These are phyloP conservation scores for Davidsoniella virescens DNA, from an alignment of 2,329 filamentous ascomycete genomes.

Conservation along the genomic window DNA sequence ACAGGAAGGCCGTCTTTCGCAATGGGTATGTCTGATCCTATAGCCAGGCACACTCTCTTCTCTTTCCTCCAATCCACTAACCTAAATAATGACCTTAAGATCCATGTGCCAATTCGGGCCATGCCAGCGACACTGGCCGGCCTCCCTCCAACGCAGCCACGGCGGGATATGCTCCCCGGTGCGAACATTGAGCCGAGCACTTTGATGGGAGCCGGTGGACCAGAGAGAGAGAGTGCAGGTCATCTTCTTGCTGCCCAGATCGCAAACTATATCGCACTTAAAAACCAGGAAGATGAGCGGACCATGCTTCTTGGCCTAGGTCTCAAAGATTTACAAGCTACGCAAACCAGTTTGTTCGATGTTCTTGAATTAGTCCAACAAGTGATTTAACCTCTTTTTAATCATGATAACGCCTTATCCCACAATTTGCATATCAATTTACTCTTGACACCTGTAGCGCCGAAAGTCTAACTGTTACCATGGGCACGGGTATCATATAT, in stretches of 20 bases:
- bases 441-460: too few relatives aligned
- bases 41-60: background rate
- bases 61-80: background rate
- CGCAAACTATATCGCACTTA: constrained; percentile 59
- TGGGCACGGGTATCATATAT: too few relatives aligned
- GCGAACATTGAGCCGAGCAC: constrained; percentile 74
- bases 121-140: constrained; percentile 26
- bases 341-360: constrained; percentile 46
- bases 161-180: constrained; percentile 45
- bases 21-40: constrained; percentile 55
- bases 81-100: constrained; percentile 25
- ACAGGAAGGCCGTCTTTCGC: constrained; percentile 68
- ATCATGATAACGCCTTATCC: background rate
- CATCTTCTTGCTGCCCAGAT: constrained; percentile 85
- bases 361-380: constrained; percentile 45
- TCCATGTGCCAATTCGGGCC: constrained; percentile 63
- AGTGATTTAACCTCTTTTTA: constrained; percentile 26
- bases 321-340: constrained; percentile 31
- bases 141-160: constrained; percentile 6
- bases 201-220: constrained; percentile 65
- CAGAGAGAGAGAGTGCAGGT: constrained; percentile 65
- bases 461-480: too few relatives aligned
- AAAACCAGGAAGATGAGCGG: constrained; percentile 46
- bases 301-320: constrained; percentile 48
- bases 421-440: too few relatives aligned